Conservation (phyloP, 2,329 filamentous ascomycete species). For the Diplodia mutila region DNA sequence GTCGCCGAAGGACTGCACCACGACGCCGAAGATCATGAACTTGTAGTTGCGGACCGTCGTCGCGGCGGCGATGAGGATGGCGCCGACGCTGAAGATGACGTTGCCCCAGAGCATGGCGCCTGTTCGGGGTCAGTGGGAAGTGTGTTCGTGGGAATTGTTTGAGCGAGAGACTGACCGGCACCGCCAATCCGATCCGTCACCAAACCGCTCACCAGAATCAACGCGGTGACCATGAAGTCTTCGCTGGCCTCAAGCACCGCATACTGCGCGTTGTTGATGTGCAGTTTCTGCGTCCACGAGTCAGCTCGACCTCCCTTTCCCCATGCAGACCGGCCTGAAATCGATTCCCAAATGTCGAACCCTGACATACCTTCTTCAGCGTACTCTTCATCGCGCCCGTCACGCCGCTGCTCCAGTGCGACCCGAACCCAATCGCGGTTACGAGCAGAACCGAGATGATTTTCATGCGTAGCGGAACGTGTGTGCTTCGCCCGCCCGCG, state of each 20-base stretch:
- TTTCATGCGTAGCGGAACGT: conserved; percentile 15
- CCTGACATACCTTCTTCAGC: conserved; percentile 55
- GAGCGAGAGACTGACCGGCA: conserved; percentile 40
- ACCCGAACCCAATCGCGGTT: conserved; percentile 62
- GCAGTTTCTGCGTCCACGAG: conserved; percentile 44
- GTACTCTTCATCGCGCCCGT: conserved; percentile 65
- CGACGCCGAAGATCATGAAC: conserved; percentile 63
- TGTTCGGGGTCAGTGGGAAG: conserved; percentile 27
- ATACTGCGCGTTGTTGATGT: conserved; percentile 64
- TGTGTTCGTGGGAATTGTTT: too few relatives aligned
- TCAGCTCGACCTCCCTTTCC: not conserved
- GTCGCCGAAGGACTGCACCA: conserved; percentile 63
- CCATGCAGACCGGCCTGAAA: not conserved
- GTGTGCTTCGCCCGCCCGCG: conserved; percentile 13
- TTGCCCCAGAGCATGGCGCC: conserved; percentile 65
- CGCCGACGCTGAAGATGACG: conserved; percentile 60
- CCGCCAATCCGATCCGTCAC: conserved; percentile 64
- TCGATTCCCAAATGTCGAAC: too few relatives aligned
- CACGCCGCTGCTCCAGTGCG: conserved; percentile 63
- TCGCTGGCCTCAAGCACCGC: conserved; percentile 63
- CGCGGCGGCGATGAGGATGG: conserved; percentile 63
- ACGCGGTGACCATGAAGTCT: conserved; percentile 63
- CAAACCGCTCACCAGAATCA: conserved; percentile 60
- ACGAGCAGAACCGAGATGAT: conserved; percentile 53
- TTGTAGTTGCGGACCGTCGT: conserved; percentile 60